Evolutionary conservation across 306 rosid species (phyloP).

Genomic region (Trifolium subterraneum): DNA sequence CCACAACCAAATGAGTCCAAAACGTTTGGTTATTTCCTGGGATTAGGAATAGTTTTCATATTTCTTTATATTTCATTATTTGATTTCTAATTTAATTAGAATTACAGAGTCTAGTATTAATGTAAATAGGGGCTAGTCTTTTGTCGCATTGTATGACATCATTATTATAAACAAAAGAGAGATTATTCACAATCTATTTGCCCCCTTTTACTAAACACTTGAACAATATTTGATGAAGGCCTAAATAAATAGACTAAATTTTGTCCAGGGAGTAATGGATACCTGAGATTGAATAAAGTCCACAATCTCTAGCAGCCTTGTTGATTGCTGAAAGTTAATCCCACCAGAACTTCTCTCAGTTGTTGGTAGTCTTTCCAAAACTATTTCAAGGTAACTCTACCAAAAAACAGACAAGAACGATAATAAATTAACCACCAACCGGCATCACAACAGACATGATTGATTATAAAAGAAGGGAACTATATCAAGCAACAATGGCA

Average conservation of each 20-base stretch:
- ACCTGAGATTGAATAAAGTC: slow-evolving; percentile 99
- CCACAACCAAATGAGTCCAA: no score
- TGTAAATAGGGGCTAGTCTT: neutral
- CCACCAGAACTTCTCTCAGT: slow-evolving; percentile 70
- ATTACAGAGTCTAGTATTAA: neutral
- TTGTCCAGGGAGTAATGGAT: slow-evolving; percentile 22
- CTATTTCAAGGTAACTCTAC: slow-evolving; percentile 94
- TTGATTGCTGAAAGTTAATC: slow-evolving; percentile 80
- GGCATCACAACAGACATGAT: slow-evolving; percentile 21
- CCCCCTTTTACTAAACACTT: slow-evolving; percentile 16
- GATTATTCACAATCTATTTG: neutral
- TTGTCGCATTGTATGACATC: neutral
- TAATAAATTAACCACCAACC: slow-evolving; percentile 39
- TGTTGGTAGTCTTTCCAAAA: slow-evolving; percentile 84
- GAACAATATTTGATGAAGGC: slow-evolving; percentile 32
- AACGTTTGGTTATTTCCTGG: no score
- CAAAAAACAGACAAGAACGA: slow-evolving; percentile 33
- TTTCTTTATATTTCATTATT: neutral
- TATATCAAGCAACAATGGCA: slow-evolving; percentile 28
- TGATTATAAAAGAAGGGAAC: slow-evolving; percentile 19
- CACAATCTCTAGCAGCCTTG: slow-evolving; percentile 89
- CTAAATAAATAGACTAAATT: slow-evolving; percentile 22
- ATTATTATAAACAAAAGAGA: neutral
- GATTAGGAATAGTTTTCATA: no score
- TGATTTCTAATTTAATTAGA: slow-evolving; percentile 1